These are phyloP conservation scores for Patellifolia procumbens DNA, from an alignment of 179 eudicot species.

Conservation along the genomic window DNA sequence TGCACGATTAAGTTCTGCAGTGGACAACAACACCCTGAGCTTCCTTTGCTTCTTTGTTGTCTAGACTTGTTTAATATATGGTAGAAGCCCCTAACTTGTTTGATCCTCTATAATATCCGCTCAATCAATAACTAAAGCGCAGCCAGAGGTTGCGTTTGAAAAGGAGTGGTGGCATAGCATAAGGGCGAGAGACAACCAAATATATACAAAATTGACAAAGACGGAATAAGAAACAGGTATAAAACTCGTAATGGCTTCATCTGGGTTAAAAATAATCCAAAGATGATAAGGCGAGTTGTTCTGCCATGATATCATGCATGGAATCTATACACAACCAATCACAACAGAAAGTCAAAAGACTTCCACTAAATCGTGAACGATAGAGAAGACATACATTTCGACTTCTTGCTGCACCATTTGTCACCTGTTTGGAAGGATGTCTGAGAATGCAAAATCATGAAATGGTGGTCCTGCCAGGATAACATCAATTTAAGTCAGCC, in stretches of 20 bases:
- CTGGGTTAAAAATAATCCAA: not conserved
- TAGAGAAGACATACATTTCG: not conserved
- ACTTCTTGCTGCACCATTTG: conserved; percentile 6
- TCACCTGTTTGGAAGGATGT: conserved; percentile 53
- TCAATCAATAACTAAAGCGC: not conserved
- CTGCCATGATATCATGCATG: not conserved
- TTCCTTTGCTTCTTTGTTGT: too few relatives aligned
- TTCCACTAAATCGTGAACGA: not conserved
- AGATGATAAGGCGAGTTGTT: not conserved
- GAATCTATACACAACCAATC: not conserved
- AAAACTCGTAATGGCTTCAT: not conserved
- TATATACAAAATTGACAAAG: not conserved
- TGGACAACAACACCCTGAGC: too few relatives aligned
- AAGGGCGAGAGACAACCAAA: not conserved
- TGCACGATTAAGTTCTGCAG: too few relatives aligned
- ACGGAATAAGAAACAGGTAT: not conserved
- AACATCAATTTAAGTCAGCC: not conserved
- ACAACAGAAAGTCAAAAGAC: not conserved
- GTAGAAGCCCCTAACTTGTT: not conserved
- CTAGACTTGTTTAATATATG: too few relatives aligned
- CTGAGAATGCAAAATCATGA: conserved; percentile 85
- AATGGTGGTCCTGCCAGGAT: conserved; percentile 81
- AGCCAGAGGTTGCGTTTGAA: not conserved
- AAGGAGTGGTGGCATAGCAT: not conserved
- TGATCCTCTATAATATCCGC: not conserved